Evolutionary conservation across 768 basidiomycete genomes (phyloP).

Genomic region (Leccinum boreale): DNA sequence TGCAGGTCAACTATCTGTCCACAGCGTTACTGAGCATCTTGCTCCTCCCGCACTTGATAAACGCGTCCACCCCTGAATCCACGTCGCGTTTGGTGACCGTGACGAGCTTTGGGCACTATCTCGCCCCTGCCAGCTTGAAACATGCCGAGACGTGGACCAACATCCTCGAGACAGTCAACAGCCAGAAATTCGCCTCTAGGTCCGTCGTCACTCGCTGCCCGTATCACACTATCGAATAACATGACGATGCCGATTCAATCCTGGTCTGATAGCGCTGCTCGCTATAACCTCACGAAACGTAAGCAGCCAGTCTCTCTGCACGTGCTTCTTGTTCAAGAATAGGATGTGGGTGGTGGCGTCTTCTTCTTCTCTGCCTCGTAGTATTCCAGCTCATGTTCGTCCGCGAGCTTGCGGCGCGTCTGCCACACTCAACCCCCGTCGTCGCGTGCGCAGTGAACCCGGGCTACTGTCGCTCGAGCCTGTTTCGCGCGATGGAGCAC

Average conservation of each 20-base stretch:
- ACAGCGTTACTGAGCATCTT: conserved; percentile 31
- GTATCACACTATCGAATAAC: accelerated
- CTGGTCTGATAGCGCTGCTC: conserved; percentile 5
- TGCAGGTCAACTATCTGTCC: conserved; percentile 34
- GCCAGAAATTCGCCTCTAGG: conserved; percentile 19
- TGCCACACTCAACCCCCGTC: conserved; percentile 21
- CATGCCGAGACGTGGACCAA: conserved; percentile 6
- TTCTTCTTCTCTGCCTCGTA: background rate
- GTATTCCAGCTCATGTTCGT: conserved; percentile 30
- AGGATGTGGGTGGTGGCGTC: background rate
- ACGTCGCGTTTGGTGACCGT: conserved; percentile 25
- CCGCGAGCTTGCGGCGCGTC: conserved; percentile 27
- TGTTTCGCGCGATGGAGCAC: conserved; percentile 21
- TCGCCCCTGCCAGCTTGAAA: conserved; percentile 6
- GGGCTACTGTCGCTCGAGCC: conserved; percentile 29
- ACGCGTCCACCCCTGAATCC: conserved; percentile 13
- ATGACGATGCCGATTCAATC: background rate
- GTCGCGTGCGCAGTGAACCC: conserved; percentile 29
- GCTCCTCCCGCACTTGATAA: conserved; percentile 29
- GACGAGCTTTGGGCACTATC: conserved; percentile 27
- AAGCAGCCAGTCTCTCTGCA: background rate
- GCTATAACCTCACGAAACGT: conserved; percentile 27
- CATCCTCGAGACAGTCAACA: conserved; percentile 23
- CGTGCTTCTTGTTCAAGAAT: background rate
- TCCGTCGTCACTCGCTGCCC: background rate